Evolutionary conservation across 164 flowering plant species (phyloP).

Genomic region (Nymphaea thermarum): DNA sequence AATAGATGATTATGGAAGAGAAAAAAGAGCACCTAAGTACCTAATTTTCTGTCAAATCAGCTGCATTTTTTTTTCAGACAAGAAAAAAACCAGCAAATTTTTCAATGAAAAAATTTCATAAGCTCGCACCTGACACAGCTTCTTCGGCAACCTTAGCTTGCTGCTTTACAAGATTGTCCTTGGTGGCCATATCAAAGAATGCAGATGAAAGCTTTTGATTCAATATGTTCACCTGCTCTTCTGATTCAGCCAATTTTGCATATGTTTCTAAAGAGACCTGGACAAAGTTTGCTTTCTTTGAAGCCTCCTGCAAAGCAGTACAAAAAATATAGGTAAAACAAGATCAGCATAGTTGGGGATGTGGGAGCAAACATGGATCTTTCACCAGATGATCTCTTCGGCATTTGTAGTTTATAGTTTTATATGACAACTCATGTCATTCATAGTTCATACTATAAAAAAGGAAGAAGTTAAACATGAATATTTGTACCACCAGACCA

Average conservation of each 20-base stretch:
- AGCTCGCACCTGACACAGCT: conserved; percentile 53
- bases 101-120: no score
- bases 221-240: conserved; percentile 48
- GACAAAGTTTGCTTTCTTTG: conserved; percentile 63
- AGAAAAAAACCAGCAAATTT: no score
- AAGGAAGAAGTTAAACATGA: no score
- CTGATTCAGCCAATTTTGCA: conserved; percentile 66
- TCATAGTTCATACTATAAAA: not conserved
- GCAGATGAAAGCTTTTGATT: conserved; percentile 50
- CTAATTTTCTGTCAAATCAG: no score
- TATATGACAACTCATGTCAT: not conserved
- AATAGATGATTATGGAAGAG: no score
- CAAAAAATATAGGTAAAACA: not conserved
- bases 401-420: no score
- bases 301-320: conserved; percentile 33
- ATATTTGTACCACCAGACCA: no score
- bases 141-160: conserved; percentile 88
- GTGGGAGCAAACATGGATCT: not conserved
- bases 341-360: not conserved
- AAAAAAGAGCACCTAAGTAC: no score
- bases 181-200: conserved; percentile 41
- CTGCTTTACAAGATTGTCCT: conserved; percentile 65
- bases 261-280: conserved; percentile 78
- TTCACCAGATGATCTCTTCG: not conserved
- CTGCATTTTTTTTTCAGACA: no score